Evolutionary conservation across 768 basidiomycete genomes (phyloP).

Genomic region (Pleurotus platypus): DNA sequence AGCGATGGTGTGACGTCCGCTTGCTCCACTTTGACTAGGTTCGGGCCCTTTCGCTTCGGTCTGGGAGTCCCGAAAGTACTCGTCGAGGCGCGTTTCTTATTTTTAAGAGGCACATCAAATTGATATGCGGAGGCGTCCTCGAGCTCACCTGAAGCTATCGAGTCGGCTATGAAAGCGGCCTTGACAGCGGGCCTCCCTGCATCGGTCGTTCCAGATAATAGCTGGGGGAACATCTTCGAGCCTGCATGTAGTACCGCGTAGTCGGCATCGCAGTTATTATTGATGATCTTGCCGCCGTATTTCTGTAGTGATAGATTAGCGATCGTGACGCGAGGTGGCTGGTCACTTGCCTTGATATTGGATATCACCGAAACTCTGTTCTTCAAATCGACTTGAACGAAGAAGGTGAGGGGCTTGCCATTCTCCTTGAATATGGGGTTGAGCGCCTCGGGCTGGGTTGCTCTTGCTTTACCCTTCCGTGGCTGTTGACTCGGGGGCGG

Average conservation of each 20-base stretch:
- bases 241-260: conserved; percentile 55
- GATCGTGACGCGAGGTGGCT: not conserved
- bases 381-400: conserved; percentile 64
- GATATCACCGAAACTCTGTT: conserved; percentile 47
- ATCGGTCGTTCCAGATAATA: conserved; percentile 30
- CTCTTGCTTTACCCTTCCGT: no score
- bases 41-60: not conserved
- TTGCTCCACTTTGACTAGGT: not conserved
- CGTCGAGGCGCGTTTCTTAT: conserved; percentile 8
- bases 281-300: conserved; percentile 60
- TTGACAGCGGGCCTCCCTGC: conserved; percentile 45
- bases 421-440: conserved; percentile 36
- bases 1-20: not conserved
- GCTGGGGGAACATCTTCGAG: conserved; percentile 43
- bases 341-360: conserved; percentile 54
- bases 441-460: not conserved
- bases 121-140: conserved; percentile 43
- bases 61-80: not conserved
- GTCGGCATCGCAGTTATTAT: conserved; percentile 52
- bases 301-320: conserved; percentile 35
- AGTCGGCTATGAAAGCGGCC: conserved; percentile 52
- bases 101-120: conserved; percentile 27
- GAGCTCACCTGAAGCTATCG: conserved; percentile 36
- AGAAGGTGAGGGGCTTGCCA: conserved; percentile 50
- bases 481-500: no score